These are phyloP conservation scores for Jamesozyma hellenica DNA, from an alignment of 805 yeast species.

Conservation along the genomic window DNA sequence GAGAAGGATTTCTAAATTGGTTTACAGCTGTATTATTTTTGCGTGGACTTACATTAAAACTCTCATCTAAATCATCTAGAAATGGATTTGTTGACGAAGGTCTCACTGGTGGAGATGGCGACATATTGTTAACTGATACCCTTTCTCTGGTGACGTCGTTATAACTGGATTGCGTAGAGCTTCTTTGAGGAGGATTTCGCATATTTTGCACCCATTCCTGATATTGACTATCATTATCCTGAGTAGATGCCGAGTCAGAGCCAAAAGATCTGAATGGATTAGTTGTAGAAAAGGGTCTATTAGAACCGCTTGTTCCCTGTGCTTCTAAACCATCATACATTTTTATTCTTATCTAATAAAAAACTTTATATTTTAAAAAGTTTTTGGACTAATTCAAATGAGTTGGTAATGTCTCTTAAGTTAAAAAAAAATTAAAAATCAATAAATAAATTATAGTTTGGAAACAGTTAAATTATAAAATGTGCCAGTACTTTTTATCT, in stretches of 20 bases:
- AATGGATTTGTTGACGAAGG: constrained; percentile 27
- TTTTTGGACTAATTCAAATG: too few relatives aligned
- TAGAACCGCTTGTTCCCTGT: constrained; percentile 16
- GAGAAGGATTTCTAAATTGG: constrained; percentile 18
- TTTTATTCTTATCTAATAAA: neutral
- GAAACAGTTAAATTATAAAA: too few relatives aligned
- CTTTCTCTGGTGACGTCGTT: neutral
- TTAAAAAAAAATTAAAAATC: too few relatives aligned
- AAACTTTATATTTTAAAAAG: too few relatives aligned
- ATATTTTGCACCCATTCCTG: constrained; percentile 43
- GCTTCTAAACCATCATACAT: constrained; percentile 17
- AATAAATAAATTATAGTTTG: too few relatives aligned
- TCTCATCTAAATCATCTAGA: constrained; percentile 19
- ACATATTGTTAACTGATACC: constrained; percentile 26
- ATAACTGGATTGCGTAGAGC: constrained; percentile 3
- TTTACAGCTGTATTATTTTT: neutral
- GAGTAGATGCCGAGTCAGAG: constrained; percentile 21
- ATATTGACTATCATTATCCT: constrained; percentile 33
- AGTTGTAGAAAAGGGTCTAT: constrained; percentile 46
- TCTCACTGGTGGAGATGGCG: constrained; percentile 16
- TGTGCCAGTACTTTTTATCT: too few relatives aligned
- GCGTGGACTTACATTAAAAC: neutral
- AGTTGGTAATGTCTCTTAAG: too few relatives aligned
- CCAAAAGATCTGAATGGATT: constrained; percentile 60
- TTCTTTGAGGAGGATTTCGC: neutral